Evolutionary conservation across 2,329 filamentous ascomycete genomes (phyloP).

Genomic region (Pseudogymnoascus sp.): DNA sequence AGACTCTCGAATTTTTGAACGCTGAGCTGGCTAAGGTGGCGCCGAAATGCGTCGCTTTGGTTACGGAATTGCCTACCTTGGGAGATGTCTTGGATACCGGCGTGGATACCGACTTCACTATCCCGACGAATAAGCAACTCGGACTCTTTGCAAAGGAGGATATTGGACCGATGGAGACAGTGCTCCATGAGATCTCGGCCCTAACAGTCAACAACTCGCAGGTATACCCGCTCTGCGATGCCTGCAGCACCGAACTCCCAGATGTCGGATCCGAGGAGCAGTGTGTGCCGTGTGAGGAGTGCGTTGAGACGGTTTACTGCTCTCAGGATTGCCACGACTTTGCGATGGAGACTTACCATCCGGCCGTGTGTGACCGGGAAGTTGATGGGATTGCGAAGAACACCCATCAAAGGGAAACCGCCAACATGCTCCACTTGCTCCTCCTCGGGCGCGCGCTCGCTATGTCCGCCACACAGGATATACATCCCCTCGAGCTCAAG

Average conservation of each 20-base stretch:
- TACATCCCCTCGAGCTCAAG: constrained; percentile 54
- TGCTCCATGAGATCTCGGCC: constrained; percentile 75
- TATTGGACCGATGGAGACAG: constrained; percentile 64
- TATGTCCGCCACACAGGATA: constrained; percentile 51
- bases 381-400: constrained; percentile 58
- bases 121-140: constrained; percentile 62
- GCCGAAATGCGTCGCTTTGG: constrained; percentile 71
- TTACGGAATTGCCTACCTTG: constrained; percentile 66
- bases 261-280: constrained; percentile 38
- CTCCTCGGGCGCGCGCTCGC: constrained; percentile 54
- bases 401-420: constrained; percentile 48
- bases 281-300: constrained; percentile 50
- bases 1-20: constrained; percentile 66
- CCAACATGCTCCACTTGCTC: constrained; percentile 53
- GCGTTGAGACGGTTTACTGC: constrained; percentile 59
- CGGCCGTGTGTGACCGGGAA: constrained; percentile 57
- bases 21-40: constrained; percentile 57
- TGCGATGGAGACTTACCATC: constrained; percentile 53
- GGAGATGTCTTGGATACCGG: constrained; percentile 38
- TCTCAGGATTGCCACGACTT: constrained; percentile 48
- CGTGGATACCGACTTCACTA: constrained; percentile 37
- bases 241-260: constrained; percentile 69
- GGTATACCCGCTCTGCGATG: constrained; percentile 81
- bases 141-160: constrained; percentile 84
- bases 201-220: constrained; percentile 83